Percentiles rank a stretch among this genome's conserved stretches.
These are phyloP conservation scores for Cladosporium colombiae DNA, from an alignment of 2,329 filamentous ascomycete genomes.

Conservation along the genomic window DNA sequence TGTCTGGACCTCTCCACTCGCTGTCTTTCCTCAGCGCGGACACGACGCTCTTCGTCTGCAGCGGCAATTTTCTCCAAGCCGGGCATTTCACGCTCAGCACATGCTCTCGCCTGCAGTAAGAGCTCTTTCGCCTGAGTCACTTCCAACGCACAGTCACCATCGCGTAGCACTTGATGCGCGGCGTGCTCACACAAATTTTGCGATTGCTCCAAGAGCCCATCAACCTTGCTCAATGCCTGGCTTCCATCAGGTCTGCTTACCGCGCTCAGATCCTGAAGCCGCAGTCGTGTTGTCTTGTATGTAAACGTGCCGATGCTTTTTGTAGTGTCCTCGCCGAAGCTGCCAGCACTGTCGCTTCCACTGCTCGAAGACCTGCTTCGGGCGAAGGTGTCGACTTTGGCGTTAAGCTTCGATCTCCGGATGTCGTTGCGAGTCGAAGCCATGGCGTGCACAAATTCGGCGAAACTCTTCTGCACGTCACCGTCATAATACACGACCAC, in stretches of 20 bases:
- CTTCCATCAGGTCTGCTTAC: slow-evolving; percentile 23
- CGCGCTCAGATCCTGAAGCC: not conserved
- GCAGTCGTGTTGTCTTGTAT: slow-evolving; percentile 6
- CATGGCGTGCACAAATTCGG: slow-evolving; percentile 78
- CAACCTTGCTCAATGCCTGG: slow-evolving; percentile 61
- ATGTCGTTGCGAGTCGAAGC: slow-evolving; percentile 79
- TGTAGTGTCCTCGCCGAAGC: slow-evolving; percentile 34
- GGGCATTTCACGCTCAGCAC: slow-evolving; percentile 39
- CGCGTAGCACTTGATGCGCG: slow-evolving; percentile 85
- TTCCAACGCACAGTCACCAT: slow-evolving; percentile 80
- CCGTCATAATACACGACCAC: slow-evolving; percentile 92
- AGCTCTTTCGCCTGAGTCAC: slow-evolving; percentile 68
- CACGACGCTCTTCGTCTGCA: slow-evolving; percentile 28
- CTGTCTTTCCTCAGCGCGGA: slow-evolving; percentile 29
- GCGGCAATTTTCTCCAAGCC: slow-evolving; percentile 27
- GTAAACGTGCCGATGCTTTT: slow-evolving; percentile 10
- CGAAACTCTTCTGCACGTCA: slow-evolving; percentile 79
- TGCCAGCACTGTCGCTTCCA: slow-evolving; percentile 33
- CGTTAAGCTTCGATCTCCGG: slow-evolving; percentile 83
- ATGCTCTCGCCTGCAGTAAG: slow-evolving; percentile 63
- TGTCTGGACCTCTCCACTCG: slow-evolving; percentile 18
- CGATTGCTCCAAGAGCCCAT: slow-evolving; percentile 76
- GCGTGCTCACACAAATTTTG: slow-evolving; percentile 82
- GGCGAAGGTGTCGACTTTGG: slow-evolving; percentile 60
- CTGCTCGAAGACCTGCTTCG: slow-evolving; percentile 37